Evolutionary conservation across 2,329 filamentous ascomycete species (phyloP), one percentile per base, ranked within the genome.

Genomic region (Xylariaceae sp.): DNA sequence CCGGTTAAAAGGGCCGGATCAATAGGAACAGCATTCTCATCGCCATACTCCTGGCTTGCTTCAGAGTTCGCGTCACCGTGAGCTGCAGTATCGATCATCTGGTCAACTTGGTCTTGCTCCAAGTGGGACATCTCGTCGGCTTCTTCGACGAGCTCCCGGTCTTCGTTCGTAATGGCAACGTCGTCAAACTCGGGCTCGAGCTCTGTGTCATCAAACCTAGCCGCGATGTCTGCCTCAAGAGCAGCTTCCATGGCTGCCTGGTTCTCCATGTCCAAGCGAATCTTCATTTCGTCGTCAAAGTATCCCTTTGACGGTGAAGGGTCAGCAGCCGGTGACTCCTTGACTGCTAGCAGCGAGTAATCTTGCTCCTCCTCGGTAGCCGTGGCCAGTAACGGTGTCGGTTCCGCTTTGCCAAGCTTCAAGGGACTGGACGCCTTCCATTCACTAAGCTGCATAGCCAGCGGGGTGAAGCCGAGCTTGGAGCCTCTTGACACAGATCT

Each of bases 31-130:
- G 67, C 64, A 51, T 83, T 83, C 51, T 83, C 79, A 45, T 83
- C 77, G 3, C 70, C 77, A 47, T 81, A 81, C 42, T 79, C 73
- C 42, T 82, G 72, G 46, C 75, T 80, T 1, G 71, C 70, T 39
- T 80, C 75, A 0, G 77, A 81, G 3, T 68, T 52, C 0, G 65
- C 59, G 26, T 72, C 67, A 12, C 74, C 68, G 31, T 64, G 57
- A n/a, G 45, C 49, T 33, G 52, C 33, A 39, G 43, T 37, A 27
- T 55, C 51, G n/a, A 42, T 43, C 29, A 54, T 43, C 8, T 64
- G 57, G 2, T 67, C 57, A 3, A 60, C 39, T 14, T 60, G 50
- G 16, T 60, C 57, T 5, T 62, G 57, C 32, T 71, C 68, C 52
- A 75, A 54, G 9, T 75, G 50, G 2, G 74, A 77, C 68, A 78